These are phyloP conservation scores for Hansenula lynferdii DNA, from an alignment of 1,139 yeast genomes.

Conservation along the genomic window DNA sequence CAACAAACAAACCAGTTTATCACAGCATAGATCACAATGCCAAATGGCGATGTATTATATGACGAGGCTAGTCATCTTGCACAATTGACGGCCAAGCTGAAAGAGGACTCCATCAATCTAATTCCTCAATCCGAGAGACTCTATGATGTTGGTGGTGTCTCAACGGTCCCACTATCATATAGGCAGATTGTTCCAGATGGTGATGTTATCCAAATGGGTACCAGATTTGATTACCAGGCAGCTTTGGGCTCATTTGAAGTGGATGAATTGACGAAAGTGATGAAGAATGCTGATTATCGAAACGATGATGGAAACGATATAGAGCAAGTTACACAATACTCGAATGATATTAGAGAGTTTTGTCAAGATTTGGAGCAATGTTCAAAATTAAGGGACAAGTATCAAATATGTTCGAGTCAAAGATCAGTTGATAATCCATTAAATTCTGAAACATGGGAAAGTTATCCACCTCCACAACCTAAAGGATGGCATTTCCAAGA, in stretches of 20 bases:
- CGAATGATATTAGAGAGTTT: conserved; percentile 8
- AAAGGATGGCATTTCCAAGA: conserved; percentile 25
- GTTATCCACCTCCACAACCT: conserved; percentile 19
- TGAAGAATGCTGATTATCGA: too few relatives aligned
- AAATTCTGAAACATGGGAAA: conserved; percentile 14
- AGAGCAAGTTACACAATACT: conserved; percentile 11
- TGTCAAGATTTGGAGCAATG: conserved; percentile 5
- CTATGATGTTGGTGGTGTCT: conserved; percentile 13
- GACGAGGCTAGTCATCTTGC: not conserved
- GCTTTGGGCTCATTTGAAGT: conserved; percentile 13
- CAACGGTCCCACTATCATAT: conserved; percentile 13
- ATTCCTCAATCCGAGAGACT: conserved; percentile 3
- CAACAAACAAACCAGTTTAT: too few relatives aligned
- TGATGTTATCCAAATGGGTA: conserved; percentile 15
- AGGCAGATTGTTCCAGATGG: conserved; percentile 13
- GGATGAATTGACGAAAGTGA: conserved; percentile 4
- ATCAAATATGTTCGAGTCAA: conserved; percentile 15
- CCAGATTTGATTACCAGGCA: conserved; percentile 20
- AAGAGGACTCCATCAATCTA: not conserved
- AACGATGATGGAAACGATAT: conserved; percentile 1
- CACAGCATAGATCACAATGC: not conserved
- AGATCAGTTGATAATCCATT: conserved; percentile 18
- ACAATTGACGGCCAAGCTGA: not conserved
- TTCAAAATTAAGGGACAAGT: conserved; percentile 12
- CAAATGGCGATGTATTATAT: not conserved